Base-by-base conservation (phyloP, 192 early-diverging fungal species). In the Backusella sp. region DNA sequence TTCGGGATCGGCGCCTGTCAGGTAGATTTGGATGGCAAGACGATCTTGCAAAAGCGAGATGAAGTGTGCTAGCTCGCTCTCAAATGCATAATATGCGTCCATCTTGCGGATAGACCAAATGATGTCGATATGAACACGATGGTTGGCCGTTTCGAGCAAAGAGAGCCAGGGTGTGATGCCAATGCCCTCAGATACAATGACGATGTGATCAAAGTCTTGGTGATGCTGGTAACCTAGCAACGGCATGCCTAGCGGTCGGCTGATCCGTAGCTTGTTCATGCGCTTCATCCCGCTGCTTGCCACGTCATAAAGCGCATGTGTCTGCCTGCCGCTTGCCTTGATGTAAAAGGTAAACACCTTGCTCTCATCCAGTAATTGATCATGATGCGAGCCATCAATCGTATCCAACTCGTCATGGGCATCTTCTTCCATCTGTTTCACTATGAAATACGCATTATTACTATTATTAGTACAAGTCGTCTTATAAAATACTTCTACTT, bases 111-210 rank as follows among this genome's bases (percentile, higher is more conserved):
- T 17, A 0, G 21, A 19, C 70, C 70, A 71, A 28, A 71, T 71
- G 9, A 49, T 17, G 32, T 71, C 6, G 14, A 71, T 44, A 17
- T 21, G 23, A 2, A 26, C 26, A 71, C 32, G 39, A 15, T 70
- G 37, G 23, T 26, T 70, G 11, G 53, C 6, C 23, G 70, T 17
- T 42, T 79, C 53, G 19, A 79, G 14, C 9, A 74, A 68, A 34
- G 71, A 56, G 17, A 79, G 19, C 77, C 77, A 79, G 1, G 77
- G 77, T 4, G 77, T 79, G 35, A 79, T 79, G 1, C 77, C 77
- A 34, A 74, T 79, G 15, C 77, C 77, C 30, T 79, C 66, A 30
- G 77, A 67, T 17, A 79, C 46, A 19, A 79, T 21, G 1, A 79
- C 53, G 4, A 74, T 66, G 14, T 36, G 41, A 4, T 34, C 26